phyloP scores from a whole-genome alignment of 208 protist genomes.

The Leishmania lainsoni region DNA sequence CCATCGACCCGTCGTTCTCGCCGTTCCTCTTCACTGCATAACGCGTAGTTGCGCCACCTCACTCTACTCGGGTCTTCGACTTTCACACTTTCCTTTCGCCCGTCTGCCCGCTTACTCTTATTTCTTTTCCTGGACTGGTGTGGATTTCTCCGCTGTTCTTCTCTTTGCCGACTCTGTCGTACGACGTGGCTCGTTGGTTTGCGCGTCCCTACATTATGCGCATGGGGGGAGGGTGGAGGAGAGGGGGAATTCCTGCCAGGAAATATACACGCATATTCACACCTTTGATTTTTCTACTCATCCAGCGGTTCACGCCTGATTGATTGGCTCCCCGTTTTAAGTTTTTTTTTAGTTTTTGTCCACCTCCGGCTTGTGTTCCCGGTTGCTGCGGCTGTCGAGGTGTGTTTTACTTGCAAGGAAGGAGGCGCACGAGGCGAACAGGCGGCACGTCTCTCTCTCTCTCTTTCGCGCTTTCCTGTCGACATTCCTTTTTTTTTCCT shows the following conservation, averaged over 20 bases:
- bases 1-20: not conserved
- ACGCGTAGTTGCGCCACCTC: not conserved
- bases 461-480: not conserved
- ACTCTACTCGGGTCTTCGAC: not conserved
- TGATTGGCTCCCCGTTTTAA: too few relatives aligned
- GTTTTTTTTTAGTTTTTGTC: not conserved
- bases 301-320: too few relatives aligned
- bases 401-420: not conserved
- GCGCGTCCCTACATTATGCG: too few relatives aligned
- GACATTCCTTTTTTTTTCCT: not conserved
- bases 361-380: not conserved
- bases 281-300: too few relatives aligned
- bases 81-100: not conserved
- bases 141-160: not conserved
- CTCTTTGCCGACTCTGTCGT: too few relatives aligned
- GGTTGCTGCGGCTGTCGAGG: not conserved
- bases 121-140: not conserved
- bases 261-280: too few relatives aligned
- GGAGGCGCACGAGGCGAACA: not conserved
- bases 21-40: not conserved
- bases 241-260: too few relatives aligned
- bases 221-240: too few relatives aligned
- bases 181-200: too few relatives aligned
- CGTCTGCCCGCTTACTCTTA: not conserved
- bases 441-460: not conserved